A percentile compares a stretch with the other conserved stretches of the same genome.
phyloP scores from a whole-genome alignment of 2,329 filamentous ascomycete genomes.

The Mycosphaerelloides madeirae region DNA sequence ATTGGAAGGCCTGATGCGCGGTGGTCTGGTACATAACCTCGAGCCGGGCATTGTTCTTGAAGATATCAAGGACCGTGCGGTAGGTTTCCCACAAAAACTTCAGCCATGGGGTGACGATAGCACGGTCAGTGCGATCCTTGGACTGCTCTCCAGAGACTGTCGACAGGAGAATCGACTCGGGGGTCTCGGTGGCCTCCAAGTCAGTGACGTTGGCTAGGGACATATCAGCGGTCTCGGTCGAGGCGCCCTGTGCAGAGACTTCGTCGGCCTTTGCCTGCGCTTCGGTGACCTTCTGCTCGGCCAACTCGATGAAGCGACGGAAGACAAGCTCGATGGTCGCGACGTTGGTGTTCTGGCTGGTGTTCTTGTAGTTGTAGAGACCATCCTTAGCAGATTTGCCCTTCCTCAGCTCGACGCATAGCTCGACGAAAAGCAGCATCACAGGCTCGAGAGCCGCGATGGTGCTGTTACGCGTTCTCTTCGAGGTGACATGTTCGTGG shows the following conservation, averaged over 20 bases:
- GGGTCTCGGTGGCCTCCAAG: conserved; percentile 93
- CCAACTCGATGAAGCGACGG: conserved; percentile 96
- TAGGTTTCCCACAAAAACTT: conserved; percentile 99
- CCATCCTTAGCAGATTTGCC: conserved; percentile 98
- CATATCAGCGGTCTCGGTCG: conserved; percentile 70
- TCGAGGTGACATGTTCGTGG: conserved; percentile 98
- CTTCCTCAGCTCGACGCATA: conserved; percentile 95
- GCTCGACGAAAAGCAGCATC: conserved; percentile 94
- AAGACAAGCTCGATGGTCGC: conserved; percentile 96
- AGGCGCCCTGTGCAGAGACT: conserved; percentile 72
- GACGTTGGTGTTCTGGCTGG: conserved; percentile 97
- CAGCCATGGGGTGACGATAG: conserved; percentile 97
- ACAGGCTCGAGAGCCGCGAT: conserved; percentile 96
- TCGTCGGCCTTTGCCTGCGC: conserved; percentile 95
- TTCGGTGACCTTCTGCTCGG: conserved; percentile 90
- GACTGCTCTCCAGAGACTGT: conserved; percentile 98
- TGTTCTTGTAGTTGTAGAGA: conserved; percentile 99
- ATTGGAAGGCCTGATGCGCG: conserved; percentile 96
- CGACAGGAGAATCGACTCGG: conserved; percentile 94
- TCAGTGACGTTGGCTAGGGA: conserved; percentile 79
- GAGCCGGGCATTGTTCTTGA: conserved; percentile 96
- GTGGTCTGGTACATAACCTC: conserved; percentile 98
- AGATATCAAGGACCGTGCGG: conserved; percentile 93
- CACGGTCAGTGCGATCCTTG: conserved; percentile 91
- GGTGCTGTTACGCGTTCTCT: conserved; percentile 93